phyloP scores from a whole-genome alignment of 768 basidiomycete species.

The Mycena leptocephala region DNA sequence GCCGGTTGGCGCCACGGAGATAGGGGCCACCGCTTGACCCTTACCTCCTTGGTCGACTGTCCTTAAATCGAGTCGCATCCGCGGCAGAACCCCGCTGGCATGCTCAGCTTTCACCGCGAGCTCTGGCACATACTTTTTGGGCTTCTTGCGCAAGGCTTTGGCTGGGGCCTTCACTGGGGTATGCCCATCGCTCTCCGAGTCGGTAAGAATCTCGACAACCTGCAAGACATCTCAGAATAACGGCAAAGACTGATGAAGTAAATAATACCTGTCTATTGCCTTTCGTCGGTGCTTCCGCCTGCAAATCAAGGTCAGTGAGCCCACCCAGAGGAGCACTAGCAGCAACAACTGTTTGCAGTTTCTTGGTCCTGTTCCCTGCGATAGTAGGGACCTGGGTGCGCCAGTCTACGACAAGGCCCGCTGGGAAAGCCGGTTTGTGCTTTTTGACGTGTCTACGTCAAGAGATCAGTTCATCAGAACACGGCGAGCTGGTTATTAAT shows the following conservation, averaged over 20 bases:
- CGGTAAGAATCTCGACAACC: background rate
- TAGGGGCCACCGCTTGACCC: too few species aligned
- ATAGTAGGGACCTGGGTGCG: background rate
- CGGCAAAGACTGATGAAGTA: background rate
- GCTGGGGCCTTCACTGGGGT: background rate
- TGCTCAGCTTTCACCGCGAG: background rate
- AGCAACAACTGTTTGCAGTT: background rate
- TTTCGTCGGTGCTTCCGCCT: background rate
- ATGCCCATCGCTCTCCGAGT: background rate
- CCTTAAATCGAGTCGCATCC: background rate
- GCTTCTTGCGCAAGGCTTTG: too few species aligned
- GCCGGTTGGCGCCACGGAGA: background rate
- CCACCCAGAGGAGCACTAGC: background rate
- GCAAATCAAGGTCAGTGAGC: background rate
- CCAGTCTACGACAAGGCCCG: background rate
- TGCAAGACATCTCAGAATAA: background rate
- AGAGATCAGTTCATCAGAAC: background rate
- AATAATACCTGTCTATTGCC: background rate
- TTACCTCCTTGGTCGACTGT: background rate
- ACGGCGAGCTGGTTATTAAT: background rate
- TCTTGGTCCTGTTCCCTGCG: background rate
- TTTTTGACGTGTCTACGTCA: background rate
- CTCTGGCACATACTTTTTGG: background rate
- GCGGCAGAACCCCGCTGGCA: background rate
- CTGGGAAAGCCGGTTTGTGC: background rate